phyloP scores from a whole-genome alignment of 495 filamentous ascomycete species.

The Aspergillus indologenus region DNA sequence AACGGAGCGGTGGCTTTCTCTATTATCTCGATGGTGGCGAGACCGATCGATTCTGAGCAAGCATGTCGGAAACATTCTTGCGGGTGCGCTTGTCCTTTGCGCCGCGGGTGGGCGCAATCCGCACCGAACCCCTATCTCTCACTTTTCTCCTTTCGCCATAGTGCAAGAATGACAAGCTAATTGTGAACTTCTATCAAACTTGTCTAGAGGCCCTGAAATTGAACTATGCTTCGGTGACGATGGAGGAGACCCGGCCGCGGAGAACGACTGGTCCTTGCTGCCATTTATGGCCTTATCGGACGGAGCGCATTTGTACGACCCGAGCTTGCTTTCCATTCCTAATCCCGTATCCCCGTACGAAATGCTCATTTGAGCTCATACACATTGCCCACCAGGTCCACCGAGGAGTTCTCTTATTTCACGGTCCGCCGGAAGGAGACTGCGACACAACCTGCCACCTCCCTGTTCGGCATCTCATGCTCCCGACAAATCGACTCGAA shows the following conservation, averaged over 20 bases:
- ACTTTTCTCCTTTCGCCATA: neutral
- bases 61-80: neutral
- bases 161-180: conserved; percentile 2
- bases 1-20: neutral
- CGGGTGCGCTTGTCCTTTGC: neutral
- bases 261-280: conserved; percentile 88
- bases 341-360: neutral
- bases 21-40: neutral
- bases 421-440: conserved; percentile 74
- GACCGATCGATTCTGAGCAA: neutral
- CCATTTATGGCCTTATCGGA: conserved; percentile 98
- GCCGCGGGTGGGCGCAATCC: neutral
- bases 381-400: conserved; percentile 50
- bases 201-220: conserved; percentile 80
- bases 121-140: neutral
- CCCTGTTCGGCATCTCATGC: conserved; percentile 94
- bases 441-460: conserved; percentile 60
- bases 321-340: conserved; percentile 3
- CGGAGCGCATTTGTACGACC: conserved; percentile 83
- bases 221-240: conserved; percentile 86
- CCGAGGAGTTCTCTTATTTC: conserved; percentile 98
- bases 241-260: conserved; percentile 71
- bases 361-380: conserved; percentile 4
- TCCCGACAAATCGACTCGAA: conserved; percentile 85
- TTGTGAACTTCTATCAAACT: conserved; percentile 1